A percentile compares a stretch with the other conserved stretches of the same genome.
These are phyloP conservation scores for Mycena alexandri DNA, from an alignment of 768 basidiomycete species.

Conservation along the genomic window DNA sequence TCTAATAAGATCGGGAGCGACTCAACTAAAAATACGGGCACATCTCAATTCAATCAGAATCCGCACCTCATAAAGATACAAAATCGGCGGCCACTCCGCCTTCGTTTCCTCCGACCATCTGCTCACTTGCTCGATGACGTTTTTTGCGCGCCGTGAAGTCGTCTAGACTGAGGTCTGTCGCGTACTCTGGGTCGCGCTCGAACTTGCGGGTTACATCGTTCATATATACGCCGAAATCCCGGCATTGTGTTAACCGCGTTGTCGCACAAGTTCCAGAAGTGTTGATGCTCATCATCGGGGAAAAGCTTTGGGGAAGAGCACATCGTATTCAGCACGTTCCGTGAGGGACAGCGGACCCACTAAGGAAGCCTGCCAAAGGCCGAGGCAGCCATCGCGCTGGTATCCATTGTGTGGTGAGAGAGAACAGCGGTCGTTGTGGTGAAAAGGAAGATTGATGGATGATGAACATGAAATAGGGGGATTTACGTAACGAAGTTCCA, in stretches of 20 bases:
- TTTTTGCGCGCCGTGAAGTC: slow-evolving; percentile 46
- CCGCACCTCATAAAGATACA: slow-evolving; percentile 50
- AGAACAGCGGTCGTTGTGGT: no score
- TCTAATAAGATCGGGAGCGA: slow-evolving; percentile 27
- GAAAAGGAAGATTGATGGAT: not conserved
- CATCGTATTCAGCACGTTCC: not conserved
- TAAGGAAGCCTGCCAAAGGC: slow-evolving; percentile 30
- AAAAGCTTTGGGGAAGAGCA: slow-evolving; percentile 37
- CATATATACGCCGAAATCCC: slow-evolving; percentile 42
- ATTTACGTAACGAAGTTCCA: not conserved
- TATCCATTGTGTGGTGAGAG: slow-evolving; percentile 3
- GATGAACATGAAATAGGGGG: not conserved
- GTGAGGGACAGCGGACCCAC: slow-evolving; percentile 1
- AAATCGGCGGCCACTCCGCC: slow-evolving; percentile 45
- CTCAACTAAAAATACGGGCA: no score
- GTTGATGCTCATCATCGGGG: slow-evolving; percentile 48
- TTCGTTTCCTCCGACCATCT: slow-evolving; percentile 32
- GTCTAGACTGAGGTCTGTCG: slow-evolving; percentile 42
- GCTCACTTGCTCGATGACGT: slow-evolving; percentile 43
- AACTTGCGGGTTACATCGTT: slow-evolving; percentile 49
- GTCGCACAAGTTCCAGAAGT: slow-evolving; percentile 48
- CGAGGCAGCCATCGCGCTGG: slow-evolving; percentile 15
- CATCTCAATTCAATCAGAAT: not conserved
- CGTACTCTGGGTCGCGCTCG: slow-evolving; percentile 30
- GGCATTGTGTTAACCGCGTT: slow-evolving; percentile 46